Percentiles rank a stretch among this genome's conserved stretches.
These are phyloP conservation scores for Monilinia aucupariae DNA, from an alignment of 2,329 filamentous ascomycete genomes.

Conservation along the genomic window DNA sequence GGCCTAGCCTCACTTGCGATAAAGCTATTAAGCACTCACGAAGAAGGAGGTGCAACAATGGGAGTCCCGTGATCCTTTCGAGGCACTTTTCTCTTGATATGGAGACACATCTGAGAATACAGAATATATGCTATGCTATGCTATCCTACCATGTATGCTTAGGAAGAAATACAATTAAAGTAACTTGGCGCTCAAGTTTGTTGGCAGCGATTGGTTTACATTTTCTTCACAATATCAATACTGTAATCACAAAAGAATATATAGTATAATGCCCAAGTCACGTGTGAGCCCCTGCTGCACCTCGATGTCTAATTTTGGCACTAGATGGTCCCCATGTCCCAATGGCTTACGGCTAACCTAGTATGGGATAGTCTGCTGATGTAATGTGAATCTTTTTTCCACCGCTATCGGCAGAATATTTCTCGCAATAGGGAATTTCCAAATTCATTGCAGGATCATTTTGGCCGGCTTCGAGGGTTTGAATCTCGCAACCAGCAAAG, in stretches of 20 bases:
- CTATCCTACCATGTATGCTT: neutral
- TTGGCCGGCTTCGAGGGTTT: neutral
- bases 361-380: no score
- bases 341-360: neutral
- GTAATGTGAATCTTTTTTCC: neutral
- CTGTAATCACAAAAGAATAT: no score
- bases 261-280: no score
- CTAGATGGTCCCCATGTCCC: neutral
- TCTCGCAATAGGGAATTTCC: conserved; percentile 1
- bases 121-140: no score
- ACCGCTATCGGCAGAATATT: conserved; percentile 5
- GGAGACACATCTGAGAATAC: neutral
- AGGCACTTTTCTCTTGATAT: neutral
- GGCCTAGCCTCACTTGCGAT: neutral
- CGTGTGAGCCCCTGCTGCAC: no score
- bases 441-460: neutral
- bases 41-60: neutral
- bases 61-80: neutral
- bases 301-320: no score
- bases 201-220: neutral
- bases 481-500: neutral
- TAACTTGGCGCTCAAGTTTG: neutral
- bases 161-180: neutral
- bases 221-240: neutral
- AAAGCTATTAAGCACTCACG: neutral